These are phyloP conservation scores for Fonsecaea monophora DNA, from an alignment of 2,329 filamentous ascomycete genomes.

Conservation along the genomic window DNA sequence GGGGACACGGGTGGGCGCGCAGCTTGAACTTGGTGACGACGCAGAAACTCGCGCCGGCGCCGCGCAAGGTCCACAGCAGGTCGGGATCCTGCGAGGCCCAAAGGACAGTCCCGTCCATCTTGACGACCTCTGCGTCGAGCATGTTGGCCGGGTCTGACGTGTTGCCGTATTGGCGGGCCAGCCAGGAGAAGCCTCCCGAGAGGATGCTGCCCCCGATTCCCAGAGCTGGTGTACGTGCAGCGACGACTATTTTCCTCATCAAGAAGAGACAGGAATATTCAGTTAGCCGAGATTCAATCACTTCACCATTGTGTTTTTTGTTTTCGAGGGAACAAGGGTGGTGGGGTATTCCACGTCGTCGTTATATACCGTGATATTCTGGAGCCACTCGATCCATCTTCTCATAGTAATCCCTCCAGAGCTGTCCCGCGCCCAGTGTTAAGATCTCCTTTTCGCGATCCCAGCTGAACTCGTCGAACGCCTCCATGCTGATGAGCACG, in stretches of 20 bases:
- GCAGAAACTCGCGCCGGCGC: slow-evolving; percentile 45
- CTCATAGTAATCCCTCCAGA: slow-evolving; percentile 48
- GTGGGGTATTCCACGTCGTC: background rate
- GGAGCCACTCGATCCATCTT: slow-evolving; percentile 46
- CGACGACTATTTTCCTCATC: slow-evolving; percentile 41
- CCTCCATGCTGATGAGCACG: slow-evolving; percentile 48
- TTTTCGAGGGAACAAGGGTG: too few relatives aligned
- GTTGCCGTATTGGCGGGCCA: slow-evolving; percentile 48
- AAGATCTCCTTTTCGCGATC: slow-evolving; percentile 43
- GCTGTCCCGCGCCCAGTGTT: slow-evolving; percentile 47
- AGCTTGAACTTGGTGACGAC: slow-evolving; percentile 30
- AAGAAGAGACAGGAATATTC: background rate
- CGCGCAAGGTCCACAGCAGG: slow-evolving; percentile 51
- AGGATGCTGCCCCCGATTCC: slow-evolving; percentile 49
- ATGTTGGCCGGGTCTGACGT: slow-evolving; percentile 52
- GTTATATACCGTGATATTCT: slow-evolving; percentile 43
- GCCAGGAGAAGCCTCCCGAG: slow-evolving; percentile 49
- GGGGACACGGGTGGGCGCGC: slow-evolving; percentile 18
- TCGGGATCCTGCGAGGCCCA: slow-evolving; percentile 51
- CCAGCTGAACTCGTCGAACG: slow-evolving; percentile 48
- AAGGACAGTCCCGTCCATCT: slow-evolving; percentile 45
- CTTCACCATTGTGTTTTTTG: too few relatives aligned
- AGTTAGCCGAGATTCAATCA: background rate
- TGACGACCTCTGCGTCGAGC: slow-evolving; percentile 49
- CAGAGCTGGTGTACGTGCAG: slow-evolving; percentile 48